Conservation (phyloP, 345 rosid genomes). For the Noccaea bulbosa region DNA sequence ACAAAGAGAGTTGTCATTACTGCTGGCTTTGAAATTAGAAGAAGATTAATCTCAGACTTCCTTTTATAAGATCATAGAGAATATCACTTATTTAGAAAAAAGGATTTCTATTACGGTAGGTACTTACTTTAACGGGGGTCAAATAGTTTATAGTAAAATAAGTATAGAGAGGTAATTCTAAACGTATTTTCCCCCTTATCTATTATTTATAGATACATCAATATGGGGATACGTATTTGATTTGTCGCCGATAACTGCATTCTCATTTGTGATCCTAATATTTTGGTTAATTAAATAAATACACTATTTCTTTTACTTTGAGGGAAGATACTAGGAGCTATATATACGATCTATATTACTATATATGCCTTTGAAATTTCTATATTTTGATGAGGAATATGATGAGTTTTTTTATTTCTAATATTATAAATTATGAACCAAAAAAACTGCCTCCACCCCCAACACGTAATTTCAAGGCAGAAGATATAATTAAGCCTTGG, state of each 20-base stretch:
- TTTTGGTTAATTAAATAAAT: not conserved
- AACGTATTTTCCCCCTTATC: conserved; percentile 25
- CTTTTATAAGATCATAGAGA: conserved; percentile 21
- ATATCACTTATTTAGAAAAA: conserved; percentile 33
- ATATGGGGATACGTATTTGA: conserved; percentile 8
- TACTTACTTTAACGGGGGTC: conserved; percentile 33
- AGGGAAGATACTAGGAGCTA: not conserved
- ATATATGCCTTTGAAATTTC: not conserved
- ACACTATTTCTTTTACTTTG: not conserved
- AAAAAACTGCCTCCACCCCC: no score
- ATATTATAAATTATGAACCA: no score
- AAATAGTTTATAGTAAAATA: conserved; percentile 23
- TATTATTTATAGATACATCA: conserved; percentile 29
- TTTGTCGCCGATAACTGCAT: conserved; percentile 8
- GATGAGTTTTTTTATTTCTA: no score
- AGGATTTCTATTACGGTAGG: conserved; percentile 30
- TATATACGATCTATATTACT: not conserved
- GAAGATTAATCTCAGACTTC: conserved; percentile 8
- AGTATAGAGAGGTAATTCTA: conserved; percentile 11
- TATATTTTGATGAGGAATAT: no score
- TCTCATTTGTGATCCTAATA: conserved; percentile 8
- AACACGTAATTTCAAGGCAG: no score
- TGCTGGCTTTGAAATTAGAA: conserved; percentile 33
- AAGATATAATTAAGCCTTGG: no score
- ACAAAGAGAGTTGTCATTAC: conserved; percentile 33